phyloP scores from a whole-genome alignment of 192 early-diverging fungal genomes.

The Dissophora globulifera region DNA sequence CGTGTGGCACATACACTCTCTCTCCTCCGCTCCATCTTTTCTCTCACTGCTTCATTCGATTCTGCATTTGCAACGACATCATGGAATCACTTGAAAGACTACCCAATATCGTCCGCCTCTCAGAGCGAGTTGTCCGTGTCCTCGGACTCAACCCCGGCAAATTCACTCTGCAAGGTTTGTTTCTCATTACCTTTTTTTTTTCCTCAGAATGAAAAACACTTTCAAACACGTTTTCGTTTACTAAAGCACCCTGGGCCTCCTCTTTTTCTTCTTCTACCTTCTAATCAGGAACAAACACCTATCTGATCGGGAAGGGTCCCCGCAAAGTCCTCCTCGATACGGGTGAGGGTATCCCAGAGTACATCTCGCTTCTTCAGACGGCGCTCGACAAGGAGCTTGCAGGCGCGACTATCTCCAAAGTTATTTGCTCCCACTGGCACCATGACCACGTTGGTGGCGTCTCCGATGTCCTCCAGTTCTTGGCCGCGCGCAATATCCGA shows the following conservation, averaged over 20 bases:
- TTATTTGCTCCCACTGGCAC: conserved; percentile 87
- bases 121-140: conserved; percentile 70
- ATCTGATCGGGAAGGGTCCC: conserved; percentile 81
- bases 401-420: conserved; percentile 65
- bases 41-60: no score
- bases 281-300: conserved; percentile 86
- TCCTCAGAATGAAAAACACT: background rate
- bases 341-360: conserved; percentile 81
- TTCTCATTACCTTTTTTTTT: background rate
- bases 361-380: conserved; percentile 63
- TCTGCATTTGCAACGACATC: no score
- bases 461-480: conserved; percentile 38
- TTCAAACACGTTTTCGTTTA: no score
- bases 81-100: conserved; percentile 63
- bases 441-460: conserved; percentile 84
- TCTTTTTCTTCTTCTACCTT: conserved; percentile 8
- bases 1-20: no score
- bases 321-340: conserved; percentile 80
- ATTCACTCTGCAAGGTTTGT: conserved; percentile 80
- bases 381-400: conserved; percentile 61
- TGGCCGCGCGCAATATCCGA: conserved; percentile 25
- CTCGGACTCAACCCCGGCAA: conserved; percentile 83
- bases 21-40: no score
- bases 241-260: no score
- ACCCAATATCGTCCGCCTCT: conserved; percentile 65